Evolutionary conservation across 2,329 filamentous ascomycete species (phyloP), one percentile per base, ranked within the genome.

Genomic region (Fusarium sp.): DNA sequence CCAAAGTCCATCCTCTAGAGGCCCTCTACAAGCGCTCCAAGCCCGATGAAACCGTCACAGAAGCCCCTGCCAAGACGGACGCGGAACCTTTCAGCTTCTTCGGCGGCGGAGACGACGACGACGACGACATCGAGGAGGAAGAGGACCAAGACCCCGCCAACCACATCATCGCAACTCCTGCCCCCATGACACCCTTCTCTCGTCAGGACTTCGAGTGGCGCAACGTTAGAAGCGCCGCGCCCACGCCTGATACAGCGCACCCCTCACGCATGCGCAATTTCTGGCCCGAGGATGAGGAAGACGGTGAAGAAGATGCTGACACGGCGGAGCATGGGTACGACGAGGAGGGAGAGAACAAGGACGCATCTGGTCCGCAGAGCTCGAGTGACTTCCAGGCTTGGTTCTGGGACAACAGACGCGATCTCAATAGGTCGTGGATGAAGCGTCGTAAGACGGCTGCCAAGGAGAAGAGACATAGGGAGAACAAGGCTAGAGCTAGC

Each of bases 161-260:
- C 28, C 84, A 83, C 15, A 76, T 79, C 3, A 67, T 67, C 5
- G 58, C 64, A 24, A 60, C 66, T 7, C 78, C 86, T 13, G 75
- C 82, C 6, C 94, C 94, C 14, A 88, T 93, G 79, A 97, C 95
- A 0, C 95, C 95, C 0, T 97, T 89, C 76, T 93, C 92, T 1
- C 89, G 90, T 66, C 87, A 90, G 70, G 95, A 98, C 70, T 83
- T 95, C 30, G 90, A 93, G 71, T 88, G 84, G 80, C 87, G 94
- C 65, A 87, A 87, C 50, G 76, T 92, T n/a, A 87, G 96, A 56
- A 97, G 94, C 76, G 94, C 94, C 7, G 96, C 96, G 4, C 96
- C 96, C 0, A 99, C 96, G 0, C 96, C 96, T 0, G 96, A 99
- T 75, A 98, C 96, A 0, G 93, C 93, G 3, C 89, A 94, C 62